Percentiles rank a stretch among this genome's conserved stretches.
Conservation (phyloP, 768 basidiomycete species). For the Termitomyces sp. region DNA sequence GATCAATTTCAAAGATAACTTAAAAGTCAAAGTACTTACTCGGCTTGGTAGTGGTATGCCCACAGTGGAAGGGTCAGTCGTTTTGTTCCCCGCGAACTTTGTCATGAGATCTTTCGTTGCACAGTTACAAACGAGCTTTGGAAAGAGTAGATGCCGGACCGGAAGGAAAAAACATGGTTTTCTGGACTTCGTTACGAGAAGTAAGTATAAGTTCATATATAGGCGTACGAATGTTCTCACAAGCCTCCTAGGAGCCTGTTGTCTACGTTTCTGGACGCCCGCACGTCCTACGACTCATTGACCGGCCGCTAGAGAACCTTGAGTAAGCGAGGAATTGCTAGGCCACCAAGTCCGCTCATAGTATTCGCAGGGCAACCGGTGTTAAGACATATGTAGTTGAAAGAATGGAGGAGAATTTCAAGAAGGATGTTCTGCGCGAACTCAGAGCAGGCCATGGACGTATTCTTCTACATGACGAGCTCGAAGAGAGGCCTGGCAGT, state of each 20-base stretch:
- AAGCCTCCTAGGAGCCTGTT: conserved; percentile 72
- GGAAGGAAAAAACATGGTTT: conserved; percentile 69
- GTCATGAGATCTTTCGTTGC: background rate
- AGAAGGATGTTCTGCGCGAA: conserved; percentile 84
- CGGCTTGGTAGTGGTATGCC: conserved; percentile 78
- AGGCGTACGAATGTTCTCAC: background rate
- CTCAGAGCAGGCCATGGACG: conserved; percentile 68
- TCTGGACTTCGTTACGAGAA: conserved; percentile 96
- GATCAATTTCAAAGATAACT: background rate
- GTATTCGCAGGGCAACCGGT: conserved; percentile 73
- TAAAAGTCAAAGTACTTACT: background rate
- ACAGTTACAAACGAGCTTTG: conserved; percentile 75
- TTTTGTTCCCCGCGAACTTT: background rate
- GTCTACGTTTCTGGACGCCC: conserved; percentile 84
- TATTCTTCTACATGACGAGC: conserved; percentile 91
- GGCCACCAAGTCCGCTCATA: background rate
- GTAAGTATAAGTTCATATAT: conserved; percentile 30
- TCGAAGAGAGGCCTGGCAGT: conserved; percentile 86
- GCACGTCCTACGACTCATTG: conserved; percentile 85
- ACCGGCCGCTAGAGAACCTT: conserved; percentile 90
- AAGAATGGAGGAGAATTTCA: conserved; percentile 84
- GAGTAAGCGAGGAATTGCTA: conserved; percentile 55
- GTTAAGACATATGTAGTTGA: conserved; percentile 90
- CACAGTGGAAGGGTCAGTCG: conserved; percentile 73
- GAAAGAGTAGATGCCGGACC: conserved; percentile 77